Base-by-base conservation (phyloP, 306 rosid genomes). In the Quercus parvula region DNA sequence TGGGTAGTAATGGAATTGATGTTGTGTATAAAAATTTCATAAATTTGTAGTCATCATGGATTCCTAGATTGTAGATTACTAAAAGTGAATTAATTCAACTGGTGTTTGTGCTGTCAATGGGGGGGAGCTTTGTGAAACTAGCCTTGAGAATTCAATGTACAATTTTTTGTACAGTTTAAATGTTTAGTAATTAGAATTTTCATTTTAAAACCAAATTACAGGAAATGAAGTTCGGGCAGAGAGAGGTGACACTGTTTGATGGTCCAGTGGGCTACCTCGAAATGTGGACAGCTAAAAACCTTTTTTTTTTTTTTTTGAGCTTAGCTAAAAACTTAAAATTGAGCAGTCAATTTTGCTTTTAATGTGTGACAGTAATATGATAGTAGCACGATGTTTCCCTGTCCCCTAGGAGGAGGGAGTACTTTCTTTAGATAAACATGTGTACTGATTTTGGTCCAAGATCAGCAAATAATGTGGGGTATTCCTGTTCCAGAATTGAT, bases 121-220 rank as follows among this genome's bases (percentile, higher is more conserved):
- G 17, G 4, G 81, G 79, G 79, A 75, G 88, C 87, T 81, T 84
- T 75, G 75, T 17, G 56, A 71, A 74, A 57, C 66, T 79, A 83
- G 84, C 86, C 78, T 71, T 81, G 77, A 78, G 77, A 82, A 80
- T 41, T 77, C 70, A 44, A 81, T 81, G 88, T 81, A 81, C 89
- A 77, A 81, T 81, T 83, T 82, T 84, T 87, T 88, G 93, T 88
- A 90, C 87, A 84, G 90, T 81, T 55, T 5, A 81, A 83, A 88
- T 46, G 22, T 33, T 59, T 80, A 76, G 82, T 73, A 35, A 62
- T 71, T 80, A 82, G 78, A 85, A 63, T 77, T 74, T 79, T 52
- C 41, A 20, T 58, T 63, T 58, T 77, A 73, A 64, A 46, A 33
- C 59, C 82, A 62, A 41, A 75, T n/a, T 27, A 71, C 62, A 71